These are phyloP conservation scores for Hypoxylon sp. DNA, from an alignment of 2,329 filamentous ascomycete species.

Conservation along the genomic window DNA sequence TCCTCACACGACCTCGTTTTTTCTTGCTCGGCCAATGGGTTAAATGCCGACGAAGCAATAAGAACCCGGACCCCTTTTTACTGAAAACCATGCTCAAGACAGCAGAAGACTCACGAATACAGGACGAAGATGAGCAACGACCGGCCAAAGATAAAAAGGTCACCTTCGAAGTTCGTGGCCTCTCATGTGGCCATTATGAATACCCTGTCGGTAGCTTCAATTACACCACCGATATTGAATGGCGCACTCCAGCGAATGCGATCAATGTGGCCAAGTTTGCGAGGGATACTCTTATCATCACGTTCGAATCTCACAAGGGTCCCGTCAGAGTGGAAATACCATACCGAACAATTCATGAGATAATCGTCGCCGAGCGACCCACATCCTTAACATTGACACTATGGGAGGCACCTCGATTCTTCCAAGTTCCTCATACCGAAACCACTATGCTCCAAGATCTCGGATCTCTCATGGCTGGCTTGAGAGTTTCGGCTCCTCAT, in stretches of 20 bases:
- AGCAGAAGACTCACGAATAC: slow-evolving; percentile 51
- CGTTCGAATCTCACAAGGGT: slow-evolving; percentile 42
- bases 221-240: slow-evolving; percentile 61
- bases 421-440: slow-evolving; percentile 47
- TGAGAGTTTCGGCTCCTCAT: slow-evolving; percentile 37
- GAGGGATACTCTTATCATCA: slow-evolving; percentile 60
- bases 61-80: slow-evolving; percentile 55
- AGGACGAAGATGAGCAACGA: slow-evolving; percentile 47
- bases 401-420: slow-evolving; percentile 66
- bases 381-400: slow-evolving; percentile 66
- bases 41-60: slow-evolving; percentile 57
- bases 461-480: slow-evolving; percentile 29
- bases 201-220: slow-evolving; percentile 58
- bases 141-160: slow-evolving; percentile 37
- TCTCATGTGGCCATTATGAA: slow-evolving; percentile 66
- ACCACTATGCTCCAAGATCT: slow-evolving; percentile 46
- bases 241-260: slow-evolving; percentile 56
- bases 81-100: slow-evolving; percentile 56
- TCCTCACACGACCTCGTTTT: slow-evolving; percentile 54
- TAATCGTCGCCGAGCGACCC: slow-evolving; percentile 57
- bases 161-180: slow-evolving; percentile 40
- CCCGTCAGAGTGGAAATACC: slow-evolving; percentile 63
- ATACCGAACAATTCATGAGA: slow-evolving; percentile 64
- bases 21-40: slow-evolving; percentile 50
- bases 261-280: slow-evolving; percentile 62